Base-by-base conservation (phyloP, 768 basidiomycete genomes). In the Podaxis sp. region DNA sequence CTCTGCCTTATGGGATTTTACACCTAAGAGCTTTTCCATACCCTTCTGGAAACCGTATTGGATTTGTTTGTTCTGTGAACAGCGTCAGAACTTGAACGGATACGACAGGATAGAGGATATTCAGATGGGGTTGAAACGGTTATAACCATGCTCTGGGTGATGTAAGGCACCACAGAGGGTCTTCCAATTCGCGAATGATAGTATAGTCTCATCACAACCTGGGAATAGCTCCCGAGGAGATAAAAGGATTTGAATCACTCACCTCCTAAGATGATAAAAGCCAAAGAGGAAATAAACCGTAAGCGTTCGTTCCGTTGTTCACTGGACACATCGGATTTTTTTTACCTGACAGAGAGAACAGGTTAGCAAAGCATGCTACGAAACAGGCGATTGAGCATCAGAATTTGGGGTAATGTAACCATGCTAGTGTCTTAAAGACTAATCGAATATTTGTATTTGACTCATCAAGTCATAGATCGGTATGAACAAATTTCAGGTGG, bases 381-480 rank as follows among this genome's bases (percentile, higher is more conserved):
- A 7, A 17, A 9, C 19, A 43, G 22, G 12, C 61, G 66, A 60
- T n/a, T 61, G 59, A 68, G 66, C 64, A 69, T 69, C 62, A 60
- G 61, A 3, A 17, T 22, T 27, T 36, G 19, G 64, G 61, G 64
- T 68, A 72, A 71, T 85, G 77, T 85, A 91, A 92, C 89, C 91
- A 91, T 84, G 66, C 73, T 65, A 65, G 65, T 69, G 88, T 93
- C 93, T 93, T 88, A 74, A 93, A 93, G 92, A 96, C 93, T 95
- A 96, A 96, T 95, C 94, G 89, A 82, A 50, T 49, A 38, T 33
- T 61, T 82, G 82, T 75, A 5, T 74, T 75, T 77, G 84, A 82
- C 82, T 86, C 88, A 87, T 82, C 76, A 76, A 71, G 69, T n/a
- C 29, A 66, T 59, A 58, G 65, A 19, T 33, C 8, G n/a, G 19